A percentile compares a stretch with the other conserved stretches of the same genome.
Evolutionary conservation across 192 early-diverging fungal genomes (phyloP).

Genomic region (Phycomyces nitens): DNA sequence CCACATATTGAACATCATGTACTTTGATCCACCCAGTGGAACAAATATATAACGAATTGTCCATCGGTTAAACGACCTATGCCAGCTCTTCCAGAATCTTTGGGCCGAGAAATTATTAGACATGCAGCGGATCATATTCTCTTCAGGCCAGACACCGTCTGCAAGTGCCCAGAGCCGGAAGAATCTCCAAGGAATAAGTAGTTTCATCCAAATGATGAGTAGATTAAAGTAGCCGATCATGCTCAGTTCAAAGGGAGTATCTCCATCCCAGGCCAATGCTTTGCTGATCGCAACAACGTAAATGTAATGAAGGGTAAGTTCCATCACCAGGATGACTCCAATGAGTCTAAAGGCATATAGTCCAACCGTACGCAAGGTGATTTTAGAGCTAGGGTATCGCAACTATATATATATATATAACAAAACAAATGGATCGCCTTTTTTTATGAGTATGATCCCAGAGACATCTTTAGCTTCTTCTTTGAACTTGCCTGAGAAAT

Average conservation of each 20-base stretch:
- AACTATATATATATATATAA: conserved; percentile 32
- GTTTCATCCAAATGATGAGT: conserved; percentile 90
- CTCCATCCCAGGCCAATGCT: conserved; percentile 79
- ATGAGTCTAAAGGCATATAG: conserved; percentile 74
- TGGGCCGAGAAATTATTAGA: conserved; percentile 91
- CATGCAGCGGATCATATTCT: conserved; percentile 98
- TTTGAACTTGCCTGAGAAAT: conserved; percentile 60
- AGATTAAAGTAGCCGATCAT: conserved; percentile 89
- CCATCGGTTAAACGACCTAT: conserved; percentile 92
- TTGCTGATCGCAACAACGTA: conserved; percentile 92
- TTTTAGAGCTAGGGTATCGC: conserved; percentile 48
- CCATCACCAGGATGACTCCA: conserved; percentile 70
- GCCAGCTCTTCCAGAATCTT: conserved; percentile 97
- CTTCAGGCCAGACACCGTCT: conserved; percentile 85
- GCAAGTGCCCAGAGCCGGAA: conserved; percentile 92
- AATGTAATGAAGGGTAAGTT: conserved; percentile 80
- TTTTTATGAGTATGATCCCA: too few species aligned
- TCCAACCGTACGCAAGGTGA: conserved; percentile 27
- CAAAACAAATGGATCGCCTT: too few species aligned
- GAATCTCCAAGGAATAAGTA: conserved; percentile 96
- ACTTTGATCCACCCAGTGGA: conserved; percentile 79
- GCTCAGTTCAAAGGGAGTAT: conserved; percentile 74
- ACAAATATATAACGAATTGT: conserved; percentile 86
- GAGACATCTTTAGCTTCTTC: too few species aligned
- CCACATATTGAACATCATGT: conserved; percentile 74